Percentiles rank a stretch among this genome's conserved stretches.
Conservation (phyloP, 2,329 filamentous ascomycete genomes). For the Arthrinium puccinioides region DNA sequence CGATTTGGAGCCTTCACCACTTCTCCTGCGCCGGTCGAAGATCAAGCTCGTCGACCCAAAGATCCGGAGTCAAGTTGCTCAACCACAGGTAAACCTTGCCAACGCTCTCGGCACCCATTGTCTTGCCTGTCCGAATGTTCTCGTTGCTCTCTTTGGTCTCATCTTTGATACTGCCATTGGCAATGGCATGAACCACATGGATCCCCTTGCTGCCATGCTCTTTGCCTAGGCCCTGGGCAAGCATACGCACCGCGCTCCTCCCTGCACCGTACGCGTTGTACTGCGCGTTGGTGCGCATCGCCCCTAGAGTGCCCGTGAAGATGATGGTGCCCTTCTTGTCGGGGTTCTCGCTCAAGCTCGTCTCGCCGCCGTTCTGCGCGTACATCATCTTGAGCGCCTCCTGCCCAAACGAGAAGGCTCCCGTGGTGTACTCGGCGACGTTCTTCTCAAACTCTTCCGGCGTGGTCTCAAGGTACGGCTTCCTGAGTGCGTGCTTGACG, state of each 20-base stretch:
- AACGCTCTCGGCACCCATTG: too few relatives aligned
- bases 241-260: constrained; percentile 41
- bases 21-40: too few relatives aligned
- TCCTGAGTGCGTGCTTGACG: constrained; percentile 47
- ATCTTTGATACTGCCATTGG: too few relatives aligned
- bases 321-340: constrained; percentile 50
- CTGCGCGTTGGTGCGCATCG: constrained; percentile 43
- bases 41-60: too few relatives aligned
- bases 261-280: constrained; percentile 49
- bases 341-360: constrained; percentile 32
- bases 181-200: too few relatives aligned
- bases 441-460: constrained; percentile 39
- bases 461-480: constrained; percentile 47
- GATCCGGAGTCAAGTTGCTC: too few relatives aligned
- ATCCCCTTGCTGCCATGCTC: too few relatives aligned
- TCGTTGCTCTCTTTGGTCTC: too few relatives aligned
- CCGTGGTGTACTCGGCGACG: constrained; percentile 44
- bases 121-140: too few relatives aligned
- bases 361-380: constrained; percentile 39
- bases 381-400: constrained; percentile 43
- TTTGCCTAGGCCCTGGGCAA: too few relatives aligned
- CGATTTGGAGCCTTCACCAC: too few relatives aligned
- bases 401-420: constrained; percentile 48
- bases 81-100: too few relatives aligned
- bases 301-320: constrained; percentile 48